These are phyloP conservation scores for Wickerhamomyces tratensis DNA, from an alignment of 805 yeast genomes.

Conservation along the genomic window DNA sequence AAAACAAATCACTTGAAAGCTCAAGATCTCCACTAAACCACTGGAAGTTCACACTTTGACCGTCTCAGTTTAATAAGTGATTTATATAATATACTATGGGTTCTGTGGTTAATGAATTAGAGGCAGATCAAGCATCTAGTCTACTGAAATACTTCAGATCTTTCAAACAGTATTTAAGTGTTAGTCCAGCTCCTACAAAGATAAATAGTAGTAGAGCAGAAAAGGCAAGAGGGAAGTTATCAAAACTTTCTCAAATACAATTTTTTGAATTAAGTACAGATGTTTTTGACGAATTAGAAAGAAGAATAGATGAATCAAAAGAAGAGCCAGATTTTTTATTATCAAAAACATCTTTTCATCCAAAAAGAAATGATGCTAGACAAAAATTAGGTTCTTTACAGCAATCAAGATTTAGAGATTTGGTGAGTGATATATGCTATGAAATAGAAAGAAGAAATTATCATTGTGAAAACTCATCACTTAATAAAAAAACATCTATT, in stretches of 20 bases:
- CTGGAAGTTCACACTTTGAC: no score
- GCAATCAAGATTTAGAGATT: constrained; percentile 72
- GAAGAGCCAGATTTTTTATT: constrained; percentile 54
- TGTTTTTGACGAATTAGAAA: constrained; percentile 82
- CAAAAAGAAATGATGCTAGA: constrained; percentile 92
- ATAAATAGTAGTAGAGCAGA: constrained; percentile 45
- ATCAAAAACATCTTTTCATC: constrained; percentile 72
- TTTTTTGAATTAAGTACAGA: constrained; percentile 88
- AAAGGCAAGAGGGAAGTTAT: constrained; percentile 77
- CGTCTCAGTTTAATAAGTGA: no score
- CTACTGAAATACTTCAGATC: constrained; percentile 13
- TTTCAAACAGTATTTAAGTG: constrained; percentile 15
- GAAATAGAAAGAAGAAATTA: constrained; percentile 77
- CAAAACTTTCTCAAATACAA: constrained; percentile 73
- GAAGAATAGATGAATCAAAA: constrained; percentile 58
- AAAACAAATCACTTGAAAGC: no score
- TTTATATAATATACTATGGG: no score
- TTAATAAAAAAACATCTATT: no score
- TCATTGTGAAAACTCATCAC: constrained; percentile 19
- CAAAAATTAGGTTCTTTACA: constrained; percentile 83
- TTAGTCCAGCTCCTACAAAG: constrained; percentile 12
- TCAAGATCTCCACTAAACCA: no score
- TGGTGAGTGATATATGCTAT: constrained; percentile 79
- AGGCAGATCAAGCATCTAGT: constrained; percentile 7
- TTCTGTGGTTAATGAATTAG: constrained; percentile 4